Evolutionary conservation across 352 stramenopile genomes (phyloP).

Genomic region (Pythium myriotylum): DNA sequence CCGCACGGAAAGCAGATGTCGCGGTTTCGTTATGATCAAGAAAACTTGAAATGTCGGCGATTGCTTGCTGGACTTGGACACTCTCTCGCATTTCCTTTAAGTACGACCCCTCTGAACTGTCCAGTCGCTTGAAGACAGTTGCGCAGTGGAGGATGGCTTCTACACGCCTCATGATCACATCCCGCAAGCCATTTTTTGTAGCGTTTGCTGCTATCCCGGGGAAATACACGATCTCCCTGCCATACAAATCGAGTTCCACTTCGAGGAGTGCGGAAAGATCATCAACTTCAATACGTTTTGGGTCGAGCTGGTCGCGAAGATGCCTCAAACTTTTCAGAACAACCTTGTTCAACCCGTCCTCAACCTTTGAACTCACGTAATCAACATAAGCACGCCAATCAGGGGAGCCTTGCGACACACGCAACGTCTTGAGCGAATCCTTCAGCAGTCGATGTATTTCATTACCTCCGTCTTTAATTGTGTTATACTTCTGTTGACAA

Average conservation of each 20-base stretch:
- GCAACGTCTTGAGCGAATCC: constrained; percentile 88
- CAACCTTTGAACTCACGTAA: constrained; percentile 91
- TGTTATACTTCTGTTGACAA: constrained; percentile 82
- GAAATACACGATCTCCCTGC: constrained; percentile 85
- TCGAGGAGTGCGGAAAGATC: constrained; percentile 88
- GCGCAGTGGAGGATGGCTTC: constrained; percentile 70
- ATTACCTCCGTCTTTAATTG: constrained; percentile 88
- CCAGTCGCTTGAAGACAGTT: constrained; percentile 83
- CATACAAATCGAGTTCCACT: constrained; percentile 91
- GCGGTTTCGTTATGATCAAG: constrained; percentile 79
- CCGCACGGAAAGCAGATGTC: constrained; percentile 55
- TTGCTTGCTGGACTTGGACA: constrained; percentile 66
- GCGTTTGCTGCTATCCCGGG: constrained; percentile 47
- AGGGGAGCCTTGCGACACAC: constrained; percentile 88
- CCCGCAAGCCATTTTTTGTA: constrained; percentile 48
- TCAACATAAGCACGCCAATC: constrained; percentile 94
- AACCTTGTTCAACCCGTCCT: constrained; percentile 77
- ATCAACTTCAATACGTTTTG: constrained; percentile 78
- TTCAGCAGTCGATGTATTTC: constrained; percentile 90
- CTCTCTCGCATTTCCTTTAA: constrained; percentile 90
- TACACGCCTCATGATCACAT: constrained; percentile 65
- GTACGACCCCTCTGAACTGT: constrained; percentile 87
- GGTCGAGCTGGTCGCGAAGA: constrained; percentile 85
- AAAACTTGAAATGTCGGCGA: constrained; percentile 83
- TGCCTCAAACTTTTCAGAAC: constrained; percentile 69